phyloP scores from a whole-genome alignment of 805 yeast genomes.

The Priceomyces melissophilus region DNA sequence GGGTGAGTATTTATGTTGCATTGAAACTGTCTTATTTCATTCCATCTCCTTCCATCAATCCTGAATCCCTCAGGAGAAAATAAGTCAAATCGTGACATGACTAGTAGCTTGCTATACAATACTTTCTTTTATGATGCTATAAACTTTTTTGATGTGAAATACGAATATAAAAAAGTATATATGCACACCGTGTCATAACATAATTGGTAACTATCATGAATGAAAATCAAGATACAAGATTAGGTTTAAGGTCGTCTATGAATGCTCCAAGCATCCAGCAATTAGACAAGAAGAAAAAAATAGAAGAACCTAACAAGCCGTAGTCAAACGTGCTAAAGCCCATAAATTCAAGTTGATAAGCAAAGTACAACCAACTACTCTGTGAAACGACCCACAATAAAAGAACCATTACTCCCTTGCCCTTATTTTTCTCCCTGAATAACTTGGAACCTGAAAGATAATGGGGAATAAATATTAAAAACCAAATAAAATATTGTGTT shows the following conservation, averaged over 20 bases:
- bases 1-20: conserved; percentile 88
- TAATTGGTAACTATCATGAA: background rate
- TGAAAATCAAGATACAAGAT: background rate
- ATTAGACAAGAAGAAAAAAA: conserved; percentile 59
- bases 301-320: conserved; percentile 53
- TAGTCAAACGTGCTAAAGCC: conserved; percentile 65
- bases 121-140: background rate
- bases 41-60: conserved; percentile 92
- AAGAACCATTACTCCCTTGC: conserved; percentile 40
- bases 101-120: background rate
- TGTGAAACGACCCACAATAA: conserved; percentile 68
- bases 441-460: conserved; percentile 48
- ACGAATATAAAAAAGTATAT: background rate
- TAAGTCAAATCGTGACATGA: conserved; percentile 69
- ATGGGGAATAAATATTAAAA: conserved; percentile 77
- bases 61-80: conserved; percentile 95
- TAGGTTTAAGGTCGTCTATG: conserved; percentile 30
- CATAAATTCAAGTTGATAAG: conserved; percentile 74
- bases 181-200: conserved; percentile 1
- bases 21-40: conserved; percentile 79
- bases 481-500: conserved; percentile 96
- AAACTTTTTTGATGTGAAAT: background rate
- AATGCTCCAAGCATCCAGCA: conserved; percentile 57
- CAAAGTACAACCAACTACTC: conserved; percentile 74
- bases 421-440: conserved; percentile 15